Conservation (phyloP, 805 yeast genomes). For the Saturnispora hagleri region DNA sequence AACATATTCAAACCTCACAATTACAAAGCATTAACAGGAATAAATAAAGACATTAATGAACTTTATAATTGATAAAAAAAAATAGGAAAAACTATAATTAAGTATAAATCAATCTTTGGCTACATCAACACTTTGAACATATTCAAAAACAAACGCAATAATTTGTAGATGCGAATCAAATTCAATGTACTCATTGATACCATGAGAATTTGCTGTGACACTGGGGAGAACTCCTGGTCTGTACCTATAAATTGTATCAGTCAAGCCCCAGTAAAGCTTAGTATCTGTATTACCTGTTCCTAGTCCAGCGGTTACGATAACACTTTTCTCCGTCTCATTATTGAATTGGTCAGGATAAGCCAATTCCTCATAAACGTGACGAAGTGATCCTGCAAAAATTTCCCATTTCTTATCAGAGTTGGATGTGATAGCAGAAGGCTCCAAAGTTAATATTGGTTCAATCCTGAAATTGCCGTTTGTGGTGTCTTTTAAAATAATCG, state of each 20-base stretch:
- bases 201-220: conserved; percentile 40
- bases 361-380: conserved; percentile 39
- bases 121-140: conserved; percentile 35
- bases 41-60: background rate
- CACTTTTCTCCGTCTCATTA: conserved; percentile 14
- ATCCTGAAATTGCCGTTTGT: conserved; percentile 16
- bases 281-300: conserved; percentile 71
- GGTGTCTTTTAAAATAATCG: conserved; percentile 23
- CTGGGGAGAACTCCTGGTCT: conserved; percentile 38
- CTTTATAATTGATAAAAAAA: background rate
- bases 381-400: conserved; percentile 33
- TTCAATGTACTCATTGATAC: conserved; percentile 52
- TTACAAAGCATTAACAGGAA: too few relatives aligned
- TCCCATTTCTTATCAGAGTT: conserved; percentile 40
- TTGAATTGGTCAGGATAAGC: conserved; percentile 28
- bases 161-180: conserved; percentile 50
- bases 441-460: conserved; percentile 20
- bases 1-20: background rate
- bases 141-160: conserved; percentile 47
- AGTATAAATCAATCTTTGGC: conserved; percentile 8
- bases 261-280: conserved; percentile 50
- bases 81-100: too few relatives aligned
- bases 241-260: conserved; percentile 51
- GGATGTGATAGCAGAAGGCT: conserved; percentile 50
- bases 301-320: conserved; percentile 47